Evolutionary conservation across 306 rosid species (phyloP).

Genomic region (Dryas alaskensis): DNA sequence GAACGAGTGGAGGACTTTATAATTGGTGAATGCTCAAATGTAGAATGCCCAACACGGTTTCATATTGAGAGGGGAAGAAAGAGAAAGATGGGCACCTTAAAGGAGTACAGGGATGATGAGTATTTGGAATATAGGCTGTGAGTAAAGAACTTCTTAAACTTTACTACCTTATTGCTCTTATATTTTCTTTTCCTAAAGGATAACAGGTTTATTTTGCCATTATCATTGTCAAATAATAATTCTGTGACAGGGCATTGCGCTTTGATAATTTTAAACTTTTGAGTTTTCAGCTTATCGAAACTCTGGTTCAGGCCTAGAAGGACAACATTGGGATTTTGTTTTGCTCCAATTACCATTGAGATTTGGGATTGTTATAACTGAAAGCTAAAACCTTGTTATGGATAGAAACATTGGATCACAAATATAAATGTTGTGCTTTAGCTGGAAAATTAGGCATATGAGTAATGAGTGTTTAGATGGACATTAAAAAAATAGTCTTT

Average conservation of each 20-base stretch:
- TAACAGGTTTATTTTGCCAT: neutral
- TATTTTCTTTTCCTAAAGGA: neutral
- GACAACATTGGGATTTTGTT: neutral
- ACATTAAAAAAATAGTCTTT: neutral
- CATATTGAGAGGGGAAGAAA: conserved; percentile 83
- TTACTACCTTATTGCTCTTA: conserved; percentile 8
- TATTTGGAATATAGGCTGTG: conserved; percentile 88
- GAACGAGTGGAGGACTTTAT: conserved; percentile 86
- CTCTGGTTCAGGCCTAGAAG: neutral
- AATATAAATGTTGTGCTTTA: neutral
- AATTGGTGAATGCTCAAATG: conserved; percentile 78
- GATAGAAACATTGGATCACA: neutral
- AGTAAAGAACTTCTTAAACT: conserved; percentile 36
- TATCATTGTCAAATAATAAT: neutral
- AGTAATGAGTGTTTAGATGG: neutral
- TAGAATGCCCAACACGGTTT: conserved; percentile 80
- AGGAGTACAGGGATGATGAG: conserved; percentile 82
- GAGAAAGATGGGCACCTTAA: conserved; percentile 71
- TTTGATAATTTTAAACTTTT: neutral
- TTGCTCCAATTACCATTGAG: neutral
- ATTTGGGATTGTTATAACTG: neutral
- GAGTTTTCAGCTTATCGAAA: neutral
- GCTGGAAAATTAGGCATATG: neutral
- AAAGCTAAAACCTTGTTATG: neutral
- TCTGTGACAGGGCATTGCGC: neutral